Evolutionary conservation across 2,329 filamentous ascomycete genomes (phyloP).

Genomic region (Pseudogymnoascus sp.): DNA sequence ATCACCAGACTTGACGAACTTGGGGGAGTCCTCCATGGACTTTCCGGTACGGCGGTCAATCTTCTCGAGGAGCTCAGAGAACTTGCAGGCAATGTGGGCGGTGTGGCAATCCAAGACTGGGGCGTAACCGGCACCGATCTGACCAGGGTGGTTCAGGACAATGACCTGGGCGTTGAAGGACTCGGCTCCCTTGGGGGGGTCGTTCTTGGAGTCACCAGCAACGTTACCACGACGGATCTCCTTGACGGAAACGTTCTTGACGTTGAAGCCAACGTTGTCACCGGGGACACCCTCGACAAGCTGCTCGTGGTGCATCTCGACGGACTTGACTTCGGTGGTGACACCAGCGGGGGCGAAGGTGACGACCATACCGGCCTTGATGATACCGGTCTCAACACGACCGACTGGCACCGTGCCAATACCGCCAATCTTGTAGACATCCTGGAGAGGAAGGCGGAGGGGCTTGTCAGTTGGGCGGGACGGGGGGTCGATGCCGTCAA

Average conservation of each 20-base stretch:
- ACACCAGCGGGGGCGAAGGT: slow-evolving; percentile 98
- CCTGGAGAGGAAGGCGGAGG: slow-evolving; percentile 99
- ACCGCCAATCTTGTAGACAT: slow-evolving; percentile 99
- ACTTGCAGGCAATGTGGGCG: slow-evolving; percentile 99
- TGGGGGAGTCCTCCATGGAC: slow-evolving; percentile 82
- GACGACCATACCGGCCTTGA: slow-evolving; percentile 87
- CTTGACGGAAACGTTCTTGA: slow-evolving; percentile 99
- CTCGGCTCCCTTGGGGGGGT: slow-evolving; percentile 80
- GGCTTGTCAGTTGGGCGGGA: slow-evolving; percentile 96
- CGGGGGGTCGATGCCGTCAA: slow-evolving; percentile 90
- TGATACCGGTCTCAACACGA: slow-evolving; percentile 99
- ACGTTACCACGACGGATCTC: slow-evolving; percentile 99
- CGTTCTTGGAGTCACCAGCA: slow-evolving; percentile 99
- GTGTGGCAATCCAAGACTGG: slow-evolving; percentile 99
- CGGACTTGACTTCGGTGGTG: slow-evolving; percentile 99
- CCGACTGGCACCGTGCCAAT: slow-evolving; percentile 99
- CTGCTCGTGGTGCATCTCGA: slow-evolving; percentile 99
- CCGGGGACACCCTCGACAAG: slow-evolving; percentile 88
- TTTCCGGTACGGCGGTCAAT: slow-evolving; percentile 99
- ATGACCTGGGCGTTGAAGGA: slow-evolving; percentile 99
- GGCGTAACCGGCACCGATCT: slow-evolving; percentile 98
- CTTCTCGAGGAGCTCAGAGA: slow-evolving; percentile 98
- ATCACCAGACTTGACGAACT: slow-evolving; percentile 99
- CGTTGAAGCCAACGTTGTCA: slow-evolving; percentile 99
- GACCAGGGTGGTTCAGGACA: slow-evolving; percentile 99